phyloP scores from a whole-genome alignment of 768 basidiomycete genomes.

The Russula compacta region DNA sequence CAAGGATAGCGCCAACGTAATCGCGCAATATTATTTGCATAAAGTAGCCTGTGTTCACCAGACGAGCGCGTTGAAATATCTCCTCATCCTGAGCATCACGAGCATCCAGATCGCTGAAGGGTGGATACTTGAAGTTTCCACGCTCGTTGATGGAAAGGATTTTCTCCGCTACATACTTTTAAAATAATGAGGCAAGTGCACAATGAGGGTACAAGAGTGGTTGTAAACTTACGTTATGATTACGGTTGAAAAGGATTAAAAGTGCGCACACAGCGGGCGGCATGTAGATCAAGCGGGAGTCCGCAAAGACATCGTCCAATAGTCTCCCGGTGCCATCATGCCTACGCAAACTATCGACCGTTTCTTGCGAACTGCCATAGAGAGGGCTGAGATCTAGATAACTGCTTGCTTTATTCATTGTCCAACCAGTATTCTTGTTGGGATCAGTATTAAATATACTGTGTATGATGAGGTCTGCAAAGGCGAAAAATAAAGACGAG shows the following conservation, averaged over 20 bases:
- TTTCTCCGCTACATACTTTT: constrained; percentile 60
- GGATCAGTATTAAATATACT: constrained; percentile 53
- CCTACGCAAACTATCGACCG: constrained; percentile 42
- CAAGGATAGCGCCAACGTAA: constrained; percentile 69
- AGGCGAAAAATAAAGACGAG: constrained; percentile 67
- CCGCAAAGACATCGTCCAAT: constrained; percentile 63
- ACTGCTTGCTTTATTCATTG: constrained; percentile 55
- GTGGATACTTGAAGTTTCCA: constrained; percentile 32
- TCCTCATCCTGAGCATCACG: constrained; percentile 56
- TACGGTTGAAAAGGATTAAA: constrained; percentile 58
- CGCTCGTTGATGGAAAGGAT: constrained; percentile 62
- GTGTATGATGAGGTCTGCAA: constrained; percentile 71
- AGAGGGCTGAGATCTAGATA: constrained; percentile 72
- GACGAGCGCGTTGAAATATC: constrained; percentile 62
- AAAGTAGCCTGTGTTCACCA: constrained; percentile 67
- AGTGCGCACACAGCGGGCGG: constrained; percentile 64
- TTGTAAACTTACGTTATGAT: constrained; percentile 51
- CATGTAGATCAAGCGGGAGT: constrained; percentile 56
- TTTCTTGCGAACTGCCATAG: constrained; percentile 50
- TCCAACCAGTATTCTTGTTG: constrained; percentile 28
- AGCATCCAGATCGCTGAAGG: constrained; percentile 15
- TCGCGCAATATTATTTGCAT: constrained; percentile 62
- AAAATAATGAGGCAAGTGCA: not conserved
- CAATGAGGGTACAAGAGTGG: not conserved
- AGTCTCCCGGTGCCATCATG: constrained; percentile 60